These are phyloP conservation scores for Aspergillus flavus DNA, from an alignment of 2,329 filamentous ascomycete genomes.

Conservation along the genomic window DNA sequence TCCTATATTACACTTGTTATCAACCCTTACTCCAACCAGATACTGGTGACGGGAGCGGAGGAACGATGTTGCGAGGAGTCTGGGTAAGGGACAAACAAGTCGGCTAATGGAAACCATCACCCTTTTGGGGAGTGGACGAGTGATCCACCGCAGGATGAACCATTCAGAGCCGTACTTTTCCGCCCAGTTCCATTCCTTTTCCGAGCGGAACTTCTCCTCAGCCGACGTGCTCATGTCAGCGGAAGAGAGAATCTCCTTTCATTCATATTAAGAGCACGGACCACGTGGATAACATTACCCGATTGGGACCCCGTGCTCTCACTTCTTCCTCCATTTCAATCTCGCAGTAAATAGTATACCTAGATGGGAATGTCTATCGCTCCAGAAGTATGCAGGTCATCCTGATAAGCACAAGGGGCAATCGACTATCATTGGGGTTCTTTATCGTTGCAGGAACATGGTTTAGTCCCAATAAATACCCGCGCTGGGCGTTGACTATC, in stretches of 20 bases:
- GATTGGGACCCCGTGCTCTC: slow-evolving; percentile 11
- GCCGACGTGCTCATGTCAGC: neutral
- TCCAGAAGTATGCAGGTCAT: neutral
- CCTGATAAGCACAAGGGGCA: neutral
- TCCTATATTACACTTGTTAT: neutral
- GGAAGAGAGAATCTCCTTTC: neutral
- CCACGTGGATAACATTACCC: slow-evolving; percentile 24
- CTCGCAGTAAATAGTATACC: neutral
- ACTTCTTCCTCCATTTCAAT: neutral
- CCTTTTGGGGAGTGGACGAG: neutral
- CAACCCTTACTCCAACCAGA: neutral
- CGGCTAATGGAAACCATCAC: neutral
- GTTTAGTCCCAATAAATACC: neutral
- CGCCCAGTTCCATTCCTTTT: neutral
- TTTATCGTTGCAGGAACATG: neutral
- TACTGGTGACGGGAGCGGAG: neutral
- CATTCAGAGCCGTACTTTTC: neutral
- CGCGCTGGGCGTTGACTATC: too few relatives aligned
- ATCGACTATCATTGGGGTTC: neutral
- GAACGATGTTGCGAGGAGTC: neutral
- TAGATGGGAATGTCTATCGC: neutral
- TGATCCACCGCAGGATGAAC: neutral
- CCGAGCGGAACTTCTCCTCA: neutral
- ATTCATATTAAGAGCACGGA: slow-evolving; percentile 5
- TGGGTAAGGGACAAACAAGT: neutral